Percentiles rank a stretch among this genome's conserved stretches.
Evolutionary conservation across 1,284 basidiomycete genomes (phyloP).

Genomic region (Coniophora puteana): DNA sequence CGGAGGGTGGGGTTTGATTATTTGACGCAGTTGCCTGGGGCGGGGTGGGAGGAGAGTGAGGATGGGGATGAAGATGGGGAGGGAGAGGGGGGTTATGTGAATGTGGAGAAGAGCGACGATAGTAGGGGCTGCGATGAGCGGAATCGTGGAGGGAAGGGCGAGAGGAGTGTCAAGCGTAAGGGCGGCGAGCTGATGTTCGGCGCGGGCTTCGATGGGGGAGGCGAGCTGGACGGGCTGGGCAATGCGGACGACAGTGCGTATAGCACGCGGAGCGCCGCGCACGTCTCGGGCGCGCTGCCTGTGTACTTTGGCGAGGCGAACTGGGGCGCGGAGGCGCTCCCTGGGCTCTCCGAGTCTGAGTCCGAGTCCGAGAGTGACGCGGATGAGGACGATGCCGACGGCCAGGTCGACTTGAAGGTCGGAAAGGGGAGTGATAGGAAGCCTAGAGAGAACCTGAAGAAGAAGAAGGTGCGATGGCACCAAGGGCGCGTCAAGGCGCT

Average conservation of each 20-base stretch:
- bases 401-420: conserved; percentile 5
- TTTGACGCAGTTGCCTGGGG: conserved; percentile 60
- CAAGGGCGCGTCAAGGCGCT: conserved; percentile 41
- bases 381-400: conserved; percentile 7
- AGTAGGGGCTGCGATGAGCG: no score
- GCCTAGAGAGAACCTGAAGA: neutral
- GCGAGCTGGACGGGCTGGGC: conserved; percentile 35
- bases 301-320: conserved; percentile 41
- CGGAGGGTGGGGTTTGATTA: conserved; percentile 54
- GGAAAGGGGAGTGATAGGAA: neutral
- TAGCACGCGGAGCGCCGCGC: conserved; percentile 36
- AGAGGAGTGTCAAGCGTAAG: no score
- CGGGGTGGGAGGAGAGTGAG: conserved; percentile 59
- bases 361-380: neutral
- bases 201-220: conserved; percentile 37
- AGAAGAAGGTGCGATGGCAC: conserved; percentile 23
- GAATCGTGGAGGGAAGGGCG: no score
- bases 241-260: conserved; percentile 41
- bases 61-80: conserved; percentile 43
- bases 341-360: no score
- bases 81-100: conserved; percentile 25
- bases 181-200: conserved; percentile 70
- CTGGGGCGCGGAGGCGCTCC: conserved; percentile 29
- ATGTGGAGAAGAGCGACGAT: no score
- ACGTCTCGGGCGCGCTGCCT: conserved; percentile 44